A percentile compares a stretch with the other conserved stretches of the same genome.
phyloP scores from a whole-genome alignment of 2,329 filamentous ascomycete species.

The Clonostachys chloroleuca region DNA sequence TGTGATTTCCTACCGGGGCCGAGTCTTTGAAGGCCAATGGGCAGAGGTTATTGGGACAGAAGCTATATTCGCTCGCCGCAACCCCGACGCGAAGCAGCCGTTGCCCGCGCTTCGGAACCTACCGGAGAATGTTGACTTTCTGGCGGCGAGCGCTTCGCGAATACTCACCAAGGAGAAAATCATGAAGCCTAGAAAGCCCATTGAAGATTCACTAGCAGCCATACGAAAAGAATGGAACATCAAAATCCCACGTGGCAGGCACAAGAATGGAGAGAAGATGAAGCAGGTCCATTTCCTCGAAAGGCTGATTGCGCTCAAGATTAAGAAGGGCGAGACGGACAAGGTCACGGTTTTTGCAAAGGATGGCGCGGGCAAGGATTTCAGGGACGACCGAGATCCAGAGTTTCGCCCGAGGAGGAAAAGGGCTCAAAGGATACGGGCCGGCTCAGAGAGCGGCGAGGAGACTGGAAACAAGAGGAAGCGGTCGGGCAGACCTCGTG shows the following conservation, averaged over 20 bases:
- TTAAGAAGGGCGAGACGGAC: conserved; percentile 59
- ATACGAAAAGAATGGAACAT: conserved; percentile 37
- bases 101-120: conserved; percentile 46
- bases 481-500: conserved; percentile 2
- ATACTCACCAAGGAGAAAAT: conserved; percentile 64
- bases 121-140: conserved; percentile 59
- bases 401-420: conserved; percentile 27
- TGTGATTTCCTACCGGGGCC: conserved; percentile 73
- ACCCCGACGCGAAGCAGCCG: conserved; percentile 15
- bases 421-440: conserved; percentile 5
- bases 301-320: conserved; percentile 61
- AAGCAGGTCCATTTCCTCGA: conserved; percentile 57
- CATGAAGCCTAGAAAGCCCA: conserved; percentile 39
- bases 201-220: conserved; percentile 25
- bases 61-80: conserved; percentile 62
- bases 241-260: conserved; percentile 36
- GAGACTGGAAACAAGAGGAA: conserved; percentile 6
- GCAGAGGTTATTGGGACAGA: conserved; percentile 80
- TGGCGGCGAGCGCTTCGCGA: conserved; percentile 67
- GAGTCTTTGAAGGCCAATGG: conserved; percentile 79
- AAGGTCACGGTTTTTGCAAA: conserved; percentile 56
- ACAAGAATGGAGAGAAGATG: conserved; percentile 41
- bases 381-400: conserved; percentile 33
- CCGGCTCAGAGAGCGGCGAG: conserved; percentile 8
- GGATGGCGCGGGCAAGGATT: conserved; percentile 33